Evolutionary conservation across 768 basidiomycete species (phyloP), one percentile per base, ranked within the genome.

Genomic region (Zangia roseola): DNA sequence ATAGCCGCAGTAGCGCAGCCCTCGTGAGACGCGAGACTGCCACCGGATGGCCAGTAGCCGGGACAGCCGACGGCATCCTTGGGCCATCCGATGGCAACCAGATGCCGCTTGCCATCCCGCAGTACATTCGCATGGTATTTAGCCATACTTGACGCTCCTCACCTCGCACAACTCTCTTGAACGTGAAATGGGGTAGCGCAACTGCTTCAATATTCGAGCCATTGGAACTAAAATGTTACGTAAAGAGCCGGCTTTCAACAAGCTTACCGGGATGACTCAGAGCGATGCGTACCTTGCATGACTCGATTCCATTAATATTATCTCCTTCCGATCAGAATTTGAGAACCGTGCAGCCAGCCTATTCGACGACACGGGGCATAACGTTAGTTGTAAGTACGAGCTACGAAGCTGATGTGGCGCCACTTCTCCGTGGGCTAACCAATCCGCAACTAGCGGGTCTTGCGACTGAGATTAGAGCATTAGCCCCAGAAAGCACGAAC

Each of bases 201-300:
- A 17, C 14, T 28, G 30, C 7, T 16, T n/a, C 17, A 14, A 34
- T 20, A 14, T 25, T 10, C 16, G 9, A 10, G 28, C 13, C 24
- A 19, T n/a, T 31, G 16, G 24, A 17, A 10, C n/a, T 14, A n/a
- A n/a, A 25, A 16, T 16, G 1, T 30, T 56, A 41, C 44, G 45
- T 47, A 37, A 33, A n/a, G 20, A 37, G 41, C 14, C 61, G 61
- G 61, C 28, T 24, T 55, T 19, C 33, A 45, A 14, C 9, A 30
- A 35, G 19, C 17, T 54, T 2, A 31, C 61, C 62, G 62, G 45
- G 20, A 24, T 63, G 62, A 64, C 48, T 53, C 52, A 23, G 42
- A 36, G 33, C 34, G 13, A 39, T 39, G 8, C 14, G 45, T 53
- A 16, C 47, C 50, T n/a, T 52, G 47, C 13, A 31, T 21, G 26